These are phyloP conservation scores for Yamadazyma friedrichii DNA, from an alignment of 1,139 yeast genomes.

Conservation along the genomic window DNA sequence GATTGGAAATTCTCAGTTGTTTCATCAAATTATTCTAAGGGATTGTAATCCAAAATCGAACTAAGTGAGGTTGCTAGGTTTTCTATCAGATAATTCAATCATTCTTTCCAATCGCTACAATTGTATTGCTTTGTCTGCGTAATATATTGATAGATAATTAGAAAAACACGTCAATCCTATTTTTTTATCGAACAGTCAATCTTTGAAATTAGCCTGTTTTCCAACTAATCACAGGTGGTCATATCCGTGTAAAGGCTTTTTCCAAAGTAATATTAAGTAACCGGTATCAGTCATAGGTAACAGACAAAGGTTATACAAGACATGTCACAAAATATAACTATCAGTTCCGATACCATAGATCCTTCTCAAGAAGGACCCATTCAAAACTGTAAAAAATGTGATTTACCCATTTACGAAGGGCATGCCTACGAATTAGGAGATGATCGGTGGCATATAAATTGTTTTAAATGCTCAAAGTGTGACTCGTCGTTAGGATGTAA, in stretches of 20 bases:
- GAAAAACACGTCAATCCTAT: no score
- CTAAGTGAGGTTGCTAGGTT: no score
- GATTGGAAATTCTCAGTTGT: constrained; percentile 4
- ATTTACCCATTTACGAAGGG: constrained; percentile 58
- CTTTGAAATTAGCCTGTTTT: neutral
- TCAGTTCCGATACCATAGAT: constrained; percentile 12
- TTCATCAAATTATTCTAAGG: constrained; percentile 8
- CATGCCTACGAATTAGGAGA: constrained; percentile 86
- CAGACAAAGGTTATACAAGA: no score
- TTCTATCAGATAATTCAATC: no score
- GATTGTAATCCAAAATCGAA: neutral
- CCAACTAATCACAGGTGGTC: no score
- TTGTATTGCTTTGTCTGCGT: neutral
- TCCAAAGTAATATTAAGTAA: neutral
- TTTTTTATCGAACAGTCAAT: no score
- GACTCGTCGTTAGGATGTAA: constrained; percentile 75
- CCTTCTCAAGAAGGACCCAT: constrained; percentile 15
- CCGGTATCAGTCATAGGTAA: neutral
- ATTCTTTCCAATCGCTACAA: neutral
- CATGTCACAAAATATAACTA: constrained; percentile 5
- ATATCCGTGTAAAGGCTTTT: no score
- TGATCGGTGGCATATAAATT: constrained; percentile 92
- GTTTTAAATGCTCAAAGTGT: constrained; percentile 90
- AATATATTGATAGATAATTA: neutral
- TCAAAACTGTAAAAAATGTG: constrained; percentile 44